A percentile compares a stretch with the other conserved stretches of the same genome.
Evolutionary conservation across 139 green algal species (phyloP).

Genomic region (Spirogloea muscicola): DNA sequence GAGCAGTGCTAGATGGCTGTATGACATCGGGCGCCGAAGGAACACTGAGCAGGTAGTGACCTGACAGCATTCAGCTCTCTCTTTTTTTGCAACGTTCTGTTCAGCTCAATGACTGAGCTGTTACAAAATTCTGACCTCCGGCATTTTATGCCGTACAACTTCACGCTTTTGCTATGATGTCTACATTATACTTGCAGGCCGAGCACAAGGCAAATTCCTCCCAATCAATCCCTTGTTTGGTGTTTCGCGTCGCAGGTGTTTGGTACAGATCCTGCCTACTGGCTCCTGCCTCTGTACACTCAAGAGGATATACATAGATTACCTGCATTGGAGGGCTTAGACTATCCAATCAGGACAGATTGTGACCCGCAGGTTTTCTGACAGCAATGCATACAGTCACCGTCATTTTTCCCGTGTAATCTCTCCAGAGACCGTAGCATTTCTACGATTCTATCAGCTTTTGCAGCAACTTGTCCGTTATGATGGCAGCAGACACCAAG

Average conservation of each 20-base stretch:
- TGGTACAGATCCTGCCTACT: background rate
- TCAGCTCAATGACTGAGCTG: background rate
- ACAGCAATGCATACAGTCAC: too few species aligned
- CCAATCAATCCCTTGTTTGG: background rate
- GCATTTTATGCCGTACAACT: background rate
- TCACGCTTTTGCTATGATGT: slow-evolving; percentile 14
- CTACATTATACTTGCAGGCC: background rate
- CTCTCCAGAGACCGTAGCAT: too few species aligned
- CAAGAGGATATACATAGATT: slow-evolving; percentile 19
- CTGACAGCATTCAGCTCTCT: background rate
- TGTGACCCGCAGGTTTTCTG: too few species aligned
- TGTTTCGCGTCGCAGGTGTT: slow-evolving; percentile 35
- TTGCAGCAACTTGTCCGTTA: too few species aligned
- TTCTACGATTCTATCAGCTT: too few species aligned
- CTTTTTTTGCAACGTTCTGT: background rate
- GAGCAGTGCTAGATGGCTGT: slow-evolving; percentile 1
- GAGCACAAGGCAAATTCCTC: background rate
- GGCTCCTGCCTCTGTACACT: slow-evolving; percentile 27
- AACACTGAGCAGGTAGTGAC: slow-evolving; percentile 28
- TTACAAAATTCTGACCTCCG: background rate
- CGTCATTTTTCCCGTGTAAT: too few species aligned
- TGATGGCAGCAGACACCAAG: too few species aligned
- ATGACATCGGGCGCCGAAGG: slow-evolving; percentile 18
- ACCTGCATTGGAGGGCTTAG: slow-evolving; percentile 15
- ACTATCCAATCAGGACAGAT: slow-evolving; percentile 19